phyloP scores from a whole-genome alignment of 345 rosid species.

The Acer negundo region DNA sequence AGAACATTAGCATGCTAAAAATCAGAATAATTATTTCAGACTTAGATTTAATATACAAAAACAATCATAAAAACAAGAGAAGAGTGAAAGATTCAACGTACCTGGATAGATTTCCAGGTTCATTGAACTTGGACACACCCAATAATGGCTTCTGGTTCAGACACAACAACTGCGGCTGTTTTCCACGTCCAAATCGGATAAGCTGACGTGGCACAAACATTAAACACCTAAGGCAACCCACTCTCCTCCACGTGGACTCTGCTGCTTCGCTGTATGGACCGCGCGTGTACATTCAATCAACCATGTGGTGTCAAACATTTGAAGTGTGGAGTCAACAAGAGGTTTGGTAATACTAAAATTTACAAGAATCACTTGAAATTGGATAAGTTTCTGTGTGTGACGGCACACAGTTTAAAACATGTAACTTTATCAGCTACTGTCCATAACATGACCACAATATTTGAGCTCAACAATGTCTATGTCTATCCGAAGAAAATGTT shows the following conservation, averaged over 20 bases:
- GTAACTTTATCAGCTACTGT: too few species aligned
- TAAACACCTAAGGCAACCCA: neutral
- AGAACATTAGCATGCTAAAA: neutral
- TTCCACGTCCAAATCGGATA: constrained; percentile 19
- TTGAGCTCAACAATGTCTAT: neutral
- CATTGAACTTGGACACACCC: constrained; percentile 27
- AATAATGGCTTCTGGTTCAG: neutral
- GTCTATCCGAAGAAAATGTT: too few species aligned
- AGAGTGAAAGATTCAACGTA: constrained; percentile 9
- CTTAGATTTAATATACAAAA: neutral
- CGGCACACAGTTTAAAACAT: neutral
- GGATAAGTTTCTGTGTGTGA: neutral
- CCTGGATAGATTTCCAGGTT: neutral
- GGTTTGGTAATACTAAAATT: too few species aligned
- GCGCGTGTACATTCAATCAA: constrained; percentile 15
- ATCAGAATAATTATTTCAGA: too few species aligned
- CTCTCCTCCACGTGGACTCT: constrained; percentile 18
- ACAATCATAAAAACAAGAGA: neutral
- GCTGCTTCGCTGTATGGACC: neutral
- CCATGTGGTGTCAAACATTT: neutral
- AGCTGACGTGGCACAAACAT: neutral
- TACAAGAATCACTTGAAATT: neutral
- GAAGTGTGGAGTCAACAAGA: constrained; percentile 14
- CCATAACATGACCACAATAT: too few species aligned
- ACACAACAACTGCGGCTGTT: neutral